Conservation (phyloP, 257 asterid genomes). For the Plantago major region DNA sequence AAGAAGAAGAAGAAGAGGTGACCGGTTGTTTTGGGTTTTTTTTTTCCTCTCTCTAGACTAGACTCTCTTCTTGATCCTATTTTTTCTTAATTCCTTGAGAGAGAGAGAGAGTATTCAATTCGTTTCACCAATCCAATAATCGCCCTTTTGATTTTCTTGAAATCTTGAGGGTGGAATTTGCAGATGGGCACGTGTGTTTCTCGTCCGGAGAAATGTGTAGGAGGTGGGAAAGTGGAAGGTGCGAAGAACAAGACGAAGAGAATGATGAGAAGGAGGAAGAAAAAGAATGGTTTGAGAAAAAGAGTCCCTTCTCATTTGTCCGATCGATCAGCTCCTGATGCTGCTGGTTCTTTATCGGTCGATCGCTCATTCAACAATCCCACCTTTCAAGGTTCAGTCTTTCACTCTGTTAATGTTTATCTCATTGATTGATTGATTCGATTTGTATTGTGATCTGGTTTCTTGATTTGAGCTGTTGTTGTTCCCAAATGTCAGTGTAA, state of each 20-base stretch:
- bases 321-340: slow-evolving; percentile 55
- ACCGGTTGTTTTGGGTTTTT: slow-evolving; percentile 25
- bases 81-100: slow-evolving; percentile 12
- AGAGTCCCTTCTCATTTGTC: slow-evolving; percentile 42
- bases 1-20: slow-evolving; percentile 14
- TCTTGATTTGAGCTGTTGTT: background rate
- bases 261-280: slow-evolving; percentile 44
- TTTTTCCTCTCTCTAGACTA: slow-evolving; percentile 31
- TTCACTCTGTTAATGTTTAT: background rate
- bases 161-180: background rate
- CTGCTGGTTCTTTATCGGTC: slow-evolving; percentile 52
- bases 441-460: background rate
- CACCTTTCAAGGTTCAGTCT: slow-evolving; percentile 42
- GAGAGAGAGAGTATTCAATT: too few species aligned
- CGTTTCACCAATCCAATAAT: slow-evolving; percentile 19
- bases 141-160: background rate
- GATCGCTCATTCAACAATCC: slow-evolving; percentile 58
- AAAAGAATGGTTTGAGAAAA: slow-evolving; percentile 40
- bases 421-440: background rate
- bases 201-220: slow-evolving; percentile 56
- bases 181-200: slow-evolving; percentile 92
- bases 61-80: too few species aligned
- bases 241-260: slow-evolving; percentile 40
- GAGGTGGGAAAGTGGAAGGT: slow-evolving; percentile 35
- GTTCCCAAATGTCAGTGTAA: background rate